A percentile compares a stretch with the other conserved stretches of the same genome.
Evolutionary conservation across 2,329 filamentous ascomycete species (phyloP).

Genomic region (Diaporthe sp.): DNA sequence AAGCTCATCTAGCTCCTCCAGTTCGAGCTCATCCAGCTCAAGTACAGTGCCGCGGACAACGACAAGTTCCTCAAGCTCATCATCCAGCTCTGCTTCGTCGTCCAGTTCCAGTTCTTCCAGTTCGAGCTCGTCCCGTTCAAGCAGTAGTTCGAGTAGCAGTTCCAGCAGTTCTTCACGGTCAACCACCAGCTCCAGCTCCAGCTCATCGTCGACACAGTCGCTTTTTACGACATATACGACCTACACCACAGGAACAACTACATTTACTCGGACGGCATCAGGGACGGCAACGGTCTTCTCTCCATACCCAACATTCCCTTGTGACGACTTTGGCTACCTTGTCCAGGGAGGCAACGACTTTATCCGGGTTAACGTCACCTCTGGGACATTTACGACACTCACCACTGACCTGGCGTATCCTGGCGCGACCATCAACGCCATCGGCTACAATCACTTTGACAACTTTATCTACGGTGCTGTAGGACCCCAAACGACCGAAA

Average conservation of each 20-base stretch:
- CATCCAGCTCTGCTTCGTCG: neutral
- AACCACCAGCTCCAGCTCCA: neutral
- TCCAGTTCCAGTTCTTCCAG: neutral
- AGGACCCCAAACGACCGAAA: neutral
- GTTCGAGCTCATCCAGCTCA: slow-evolving; percentile 5
- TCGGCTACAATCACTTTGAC: slow-evolving; percentile 3
- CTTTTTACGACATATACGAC: neutral
- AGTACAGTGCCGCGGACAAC: neutral
- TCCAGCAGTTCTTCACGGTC: neutral
- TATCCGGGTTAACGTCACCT: neutral
- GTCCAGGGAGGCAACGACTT: neutral
- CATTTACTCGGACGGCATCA: slow-evolving; percentile 18
- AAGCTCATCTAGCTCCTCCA: neutral
- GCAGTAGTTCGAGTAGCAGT: neutral
- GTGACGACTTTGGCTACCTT: slow-evolving; percentile 4
- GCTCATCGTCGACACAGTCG: neutral
- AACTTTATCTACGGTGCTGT: slow-evolving; percentile 19
- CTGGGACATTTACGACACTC: neutral
- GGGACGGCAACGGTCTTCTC: slow-evolving; percentile 19
- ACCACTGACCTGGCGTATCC: slow-evolving; percentile 11
- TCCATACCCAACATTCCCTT: neutral
- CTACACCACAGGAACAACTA: neutral
- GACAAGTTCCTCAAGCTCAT: neutral
- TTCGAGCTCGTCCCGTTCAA: neutral
- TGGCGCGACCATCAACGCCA: slow-evolving; percentile 7